A percentile compares a stretch with the other conserved stretches of the same genome.
Conservation (phyloP, 1,139 yeast species). For the Diutina sp. region DNA sequence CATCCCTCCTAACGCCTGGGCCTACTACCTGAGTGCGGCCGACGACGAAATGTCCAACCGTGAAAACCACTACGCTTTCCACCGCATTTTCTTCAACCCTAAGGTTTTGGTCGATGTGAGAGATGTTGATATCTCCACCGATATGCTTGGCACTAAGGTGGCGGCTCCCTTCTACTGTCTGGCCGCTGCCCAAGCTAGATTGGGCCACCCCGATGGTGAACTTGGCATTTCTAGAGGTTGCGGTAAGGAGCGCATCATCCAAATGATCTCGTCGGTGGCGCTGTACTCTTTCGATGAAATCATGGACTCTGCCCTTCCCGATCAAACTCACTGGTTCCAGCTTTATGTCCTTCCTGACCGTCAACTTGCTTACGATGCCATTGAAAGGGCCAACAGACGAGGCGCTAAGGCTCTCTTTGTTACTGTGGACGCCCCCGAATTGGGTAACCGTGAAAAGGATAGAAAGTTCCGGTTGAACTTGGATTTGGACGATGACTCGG, state of each 20-base stretch:
- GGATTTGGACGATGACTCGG: slow-evolving; percentile 2
- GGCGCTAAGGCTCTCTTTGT: slow-evolving; percentile 16
- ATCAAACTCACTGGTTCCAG: slow-evolving; percentile 65
- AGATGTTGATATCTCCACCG: slow-evolving; percentile 18
- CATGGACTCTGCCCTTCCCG: slow-evolving; percentile 37
- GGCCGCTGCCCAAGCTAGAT: slow-evolving; percentile 72
- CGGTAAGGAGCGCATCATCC: slow-evolving; percentile 51
- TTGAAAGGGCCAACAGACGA: slow-evolving; percentile 11
- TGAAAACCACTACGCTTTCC: slow-evolving; percentile 20
- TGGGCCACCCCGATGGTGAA: slow-evolving; percentile 75
- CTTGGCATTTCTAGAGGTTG: slow-evolving; percentile 64
- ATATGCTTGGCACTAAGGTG: slow-evolving; percentile 35
- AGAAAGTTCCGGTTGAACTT: slow-evolving; percentile 7
- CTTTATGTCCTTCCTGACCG: slow-evolving; percentile 62
- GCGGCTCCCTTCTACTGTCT: slow-evolving; percentile 57
- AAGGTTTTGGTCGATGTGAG: slow-evolving; percentile 25
- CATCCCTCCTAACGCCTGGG: slow-evolving; percentile 17
- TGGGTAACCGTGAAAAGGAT: slow-evolving; percentile 17
- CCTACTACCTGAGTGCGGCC: slow-evolving; percentile 18
- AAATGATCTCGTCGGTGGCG: slow-evolving; percentile 75
- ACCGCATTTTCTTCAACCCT: slow-evolving; percentile 27
- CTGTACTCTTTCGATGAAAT: slow-evolving; percentile 67
- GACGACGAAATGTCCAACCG: slow-evolving; percentile 19
- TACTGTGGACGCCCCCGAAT: slow-evolving; percentile 15
- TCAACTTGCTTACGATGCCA: slow-evolving; percentile 12